Base-by-base conservation (phyloP, 345 rosid species). In the Aquilaria yunnanensis region DNA sequence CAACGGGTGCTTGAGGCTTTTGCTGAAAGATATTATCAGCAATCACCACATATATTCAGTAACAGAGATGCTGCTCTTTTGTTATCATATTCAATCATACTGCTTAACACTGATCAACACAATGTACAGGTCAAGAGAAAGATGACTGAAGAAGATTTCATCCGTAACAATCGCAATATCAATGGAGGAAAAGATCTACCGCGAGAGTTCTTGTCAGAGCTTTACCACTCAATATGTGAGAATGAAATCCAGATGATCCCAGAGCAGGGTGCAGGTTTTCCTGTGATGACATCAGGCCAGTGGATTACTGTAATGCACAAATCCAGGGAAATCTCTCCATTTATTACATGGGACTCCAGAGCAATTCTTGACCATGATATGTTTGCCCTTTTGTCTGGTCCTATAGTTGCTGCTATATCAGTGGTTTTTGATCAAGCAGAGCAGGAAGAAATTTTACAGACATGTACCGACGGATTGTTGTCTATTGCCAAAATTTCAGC, bases 1-100 rank as follows among this genome's bases (percentile, higher is more conserved):
- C 84, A 85, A 62, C 78, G 96, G 72, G 89, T 85, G 61, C 85
- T 88, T 43, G 96, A 85, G 74, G 96, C 96, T 23, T 88, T 88
- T 78, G 75, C 91, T 66, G 91, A 85, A 73, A 75, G 89, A 77
- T 88, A 85, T 67, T 85, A 88, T 77, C 87, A 88, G 79, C 96
- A 88, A 69, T 83, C 87, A 53, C 83, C 87, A 57, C 77, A 80
- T 64, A 74, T 78, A 68, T 67, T 88, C 43, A 74, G 64, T 58
- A 63, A 85, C 67, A 85, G 73, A 63, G 96, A 88, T 75, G 91
- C 85, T 73, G 79, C 84, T 50, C 84, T 88, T 56, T 51, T 81
- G 69, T 74, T 88, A 77, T 83, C 96, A n/a, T 88, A 85, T 71
- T 85, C 91, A 47, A 70, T 88, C 70, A 88, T 88, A 66, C 0